These are phyloP conservation scores for Manihot esculenta DNA, from an alignment of 441 rosid genomes.

Conservation along the genomic window DNA sequence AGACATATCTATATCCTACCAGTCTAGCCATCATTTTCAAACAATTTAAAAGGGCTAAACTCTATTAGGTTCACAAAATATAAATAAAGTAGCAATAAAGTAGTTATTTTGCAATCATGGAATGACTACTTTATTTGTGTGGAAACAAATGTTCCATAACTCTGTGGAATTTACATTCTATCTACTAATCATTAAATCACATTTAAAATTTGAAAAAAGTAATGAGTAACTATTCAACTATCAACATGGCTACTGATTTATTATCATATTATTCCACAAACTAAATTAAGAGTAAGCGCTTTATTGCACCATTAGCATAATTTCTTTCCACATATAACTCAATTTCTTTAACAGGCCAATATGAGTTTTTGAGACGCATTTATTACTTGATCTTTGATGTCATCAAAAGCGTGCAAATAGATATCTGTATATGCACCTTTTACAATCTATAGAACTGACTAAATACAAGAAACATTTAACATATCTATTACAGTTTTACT, in stretches of 20 bases:
- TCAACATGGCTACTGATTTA: no score
- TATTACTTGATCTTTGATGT: background rate
- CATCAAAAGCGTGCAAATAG: background rate
- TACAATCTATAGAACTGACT: background rate
- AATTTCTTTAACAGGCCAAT: no score
- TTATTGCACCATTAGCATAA: background rate
- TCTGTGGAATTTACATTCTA: no score
- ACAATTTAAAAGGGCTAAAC: background rate
- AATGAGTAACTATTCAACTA: no score
- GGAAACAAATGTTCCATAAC: no score
- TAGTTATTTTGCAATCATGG: no score
- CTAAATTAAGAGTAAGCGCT: background rate
- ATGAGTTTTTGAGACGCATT: background rate
- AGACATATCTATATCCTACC: background rate
- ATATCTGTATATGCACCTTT: background rate
- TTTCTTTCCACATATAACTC: background rate
- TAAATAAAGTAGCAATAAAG: background rate
- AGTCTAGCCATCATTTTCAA: background rate
- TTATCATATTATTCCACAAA: no score
- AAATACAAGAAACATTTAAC: no score
- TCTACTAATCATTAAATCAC: no score
- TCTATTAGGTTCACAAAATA: background rate
- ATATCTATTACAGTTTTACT: background rate
- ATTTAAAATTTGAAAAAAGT: no score
- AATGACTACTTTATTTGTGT: no score